Evolutionary conservation across 2,329 filamentous ascomycete species (phyloP), one percentile per base, ranked within the genome.

Genomic region (Fusarium xylarioides): DNA sequence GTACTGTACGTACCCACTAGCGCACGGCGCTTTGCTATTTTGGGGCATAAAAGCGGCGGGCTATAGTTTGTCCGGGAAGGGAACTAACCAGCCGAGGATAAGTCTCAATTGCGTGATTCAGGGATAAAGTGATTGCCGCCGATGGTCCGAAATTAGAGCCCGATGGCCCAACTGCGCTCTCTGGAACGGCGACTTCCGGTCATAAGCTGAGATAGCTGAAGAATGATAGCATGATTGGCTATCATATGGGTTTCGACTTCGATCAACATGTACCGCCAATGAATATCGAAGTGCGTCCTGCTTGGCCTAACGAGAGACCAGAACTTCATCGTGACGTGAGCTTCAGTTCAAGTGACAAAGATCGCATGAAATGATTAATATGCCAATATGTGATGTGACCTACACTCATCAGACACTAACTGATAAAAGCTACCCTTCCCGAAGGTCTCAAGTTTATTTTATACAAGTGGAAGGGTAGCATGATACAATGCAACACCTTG

Each of bases 41-140:
- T 21, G 12, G 47, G 63, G 21, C 5, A 2, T 1, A 1, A 16
- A 0, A 34, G 7, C 4, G 8, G 2, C 71, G 71, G 71, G 59
- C 15, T 38, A 69, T 72, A 0, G 18, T 59, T 58, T 37, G 2
- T 42, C 66, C 66, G 46, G 0, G 2, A 0, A 26, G 3, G 19
- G 37, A 40, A 5, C 59, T 70, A 21, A 59, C 66, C 38, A 8
- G 18, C 19, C 28, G 8, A 37, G 46, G 66, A 11, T 28, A 65
- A 69, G 66, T 69, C 26, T 30, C 52, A 47, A 69, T 69, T 69
- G 66, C 66, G 66, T 69, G 66, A 69, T 69, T 21, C 66, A 69
- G 66, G 66, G 66, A 69, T 69, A 37, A 47, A 65, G 52, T 69
- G 47, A 42, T 43, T 65, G 43, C 66, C 66, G 66, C 66, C 66